phyloP scores from a whole-genome alignment of 1,284 basidiomycete genomes.

The Ceratobasidium sp. region DNA sequence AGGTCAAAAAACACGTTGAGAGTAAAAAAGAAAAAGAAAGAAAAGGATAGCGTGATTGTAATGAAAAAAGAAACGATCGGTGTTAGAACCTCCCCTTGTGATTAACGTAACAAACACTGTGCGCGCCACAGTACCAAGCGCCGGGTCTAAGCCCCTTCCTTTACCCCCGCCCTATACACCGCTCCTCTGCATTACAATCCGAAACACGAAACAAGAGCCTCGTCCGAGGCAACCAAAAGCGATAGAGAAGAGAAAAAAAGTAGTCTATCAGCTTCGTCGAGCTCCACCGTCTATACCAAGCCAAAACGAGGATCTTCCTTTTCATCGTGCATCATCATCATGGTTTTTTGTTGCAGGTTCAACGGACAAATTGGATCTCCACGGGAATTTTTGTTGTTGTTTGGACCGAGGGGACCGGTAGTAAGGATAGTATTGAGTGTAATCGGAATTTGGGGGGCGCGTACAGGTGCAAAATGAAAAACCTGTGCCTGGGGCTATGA shows the following conservation, averaged over 20 bases:
- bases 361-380: background rate
- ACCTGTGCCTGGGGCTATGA: background rate
- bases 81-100: background rate
- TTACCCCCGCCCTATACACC: background rate
- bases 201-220: background rate
- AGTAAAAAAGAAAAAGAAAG: too few species aligned
- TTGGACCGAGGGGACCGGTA: background rate
- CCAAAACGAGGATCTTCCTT: too few species aligned
- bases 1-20: background rate
- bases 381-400: background rate
- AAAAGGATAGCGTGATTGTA: too few species aligned
- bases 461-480: background rate
- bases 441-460: too few species aligned
- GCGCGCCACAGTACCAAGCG: conserved; percentile 9
- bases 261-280: background rate
- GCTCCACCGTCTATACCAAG: too few species aligned
- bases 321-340: too few species aligned
- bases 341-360: too few species aligned
- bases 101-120: too few species aligned
- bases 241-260: background rate
- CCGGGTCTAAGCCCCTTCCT: background rate
- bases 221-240: background rate
- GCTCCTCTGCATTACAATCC: background rate
- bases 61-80: background rate
- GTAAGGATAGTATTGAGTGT: background rate